These are phyloP conservation scores for Paecilomyces niveus DNA, from an alignment of 2,329 filamentous ascomycete species.

Conservation along the genomic window DNA sequence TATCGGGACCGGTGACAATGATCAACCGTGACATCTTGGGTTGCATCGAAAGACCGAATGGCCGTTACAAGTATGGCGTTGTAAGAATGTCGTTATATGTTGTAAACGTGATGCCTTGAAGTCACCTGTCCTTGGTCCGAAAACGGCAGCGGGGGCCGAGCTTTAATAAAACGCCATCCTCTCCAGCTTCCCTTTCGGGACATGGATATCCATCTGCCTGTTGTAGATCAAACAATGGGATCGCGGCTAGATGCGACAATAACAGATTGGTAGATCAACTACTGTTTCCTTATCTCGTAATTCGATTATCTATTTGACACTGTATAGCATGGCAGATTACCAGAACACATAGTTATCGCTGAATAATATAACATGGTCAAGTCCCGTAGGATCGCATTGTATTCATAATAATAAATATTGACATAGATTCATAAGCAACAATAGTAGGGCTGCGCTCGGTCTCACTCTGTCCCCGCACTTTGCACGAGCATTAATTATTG, in stretches of 20 bases:
- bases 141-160: background rate
- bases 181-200: too few relatives aligned
- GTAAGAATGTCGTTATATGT: background rate
- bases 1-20: background rate
- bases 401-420: too few relatives aligned
- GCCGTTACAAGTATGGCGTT: background rate
- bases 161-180: background rate
- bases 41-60: background rate
- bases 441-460: too few relatives aligned
- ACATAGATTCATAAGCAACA: too few relatives aligned
- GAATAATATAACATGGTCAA: too few relatives aligned
- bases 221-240: background rate
- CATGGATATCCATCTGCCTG: background rate
- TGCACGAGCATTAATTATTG: background rate
- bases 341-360: too few relatives aligned
- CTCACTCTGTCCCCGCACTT: too few relatives aligned
- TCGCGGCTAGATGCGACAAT: background rate
- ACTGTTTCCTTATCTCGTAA: background rate
- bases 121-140: background rate
- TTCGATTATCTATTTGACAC: too few relatives aligned
- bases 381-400: too few relatives aligned
- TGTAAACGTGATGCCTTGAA: background rate
- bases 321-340: too few relatives aligned
- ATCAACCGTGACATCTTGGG: background rate
- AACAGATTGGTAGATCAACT: background rate